Evolutionary conservation across 2,329 filamentous ascomycete genomes (phyloP).

Genomic region (Calonectria montana): DNA sequence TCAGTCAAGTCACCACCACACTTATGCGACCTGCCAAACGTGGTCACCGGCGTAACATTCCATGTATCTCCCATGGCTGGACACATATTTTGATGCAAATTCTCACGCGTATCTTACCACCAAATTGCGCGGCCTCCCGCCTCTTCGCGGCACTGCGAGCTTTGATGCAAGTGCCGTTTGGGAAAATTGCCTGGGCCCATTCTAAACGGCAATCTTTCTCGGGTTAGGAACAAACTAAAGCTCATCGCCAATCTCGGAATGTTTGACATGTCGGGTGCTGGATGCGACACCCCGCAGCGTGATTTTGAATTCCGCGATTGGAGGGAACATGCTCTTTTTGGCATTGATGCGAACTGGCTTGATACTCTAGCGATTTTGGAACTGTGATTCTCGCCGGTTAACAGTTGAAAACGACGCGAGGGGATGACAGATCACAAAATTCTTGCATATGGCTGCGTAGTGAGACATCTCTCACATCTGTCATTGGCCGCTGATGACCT

Average conservation of each 20-base stretch:
- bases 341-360: background rate
- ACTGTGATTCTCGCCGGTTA: background rate
- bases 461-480: background rate
- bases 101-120: slow-evolving; percentile 18
- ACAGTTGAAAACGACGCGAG: slow-evolving; percentile 2
- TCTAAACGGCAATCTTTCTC: background rate
- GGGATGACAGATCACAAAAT: slow-evolving; percentile 17
- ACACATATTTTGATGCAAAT: background rate
- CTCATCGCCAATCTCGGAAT: slow-evolving; percentile 23
- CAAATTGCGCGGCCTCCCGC: slow-evolving; percentile 3
- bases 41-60: slow-evolving; percentile 8
- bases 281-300: slow-evolving; percentile 14
- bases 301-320: slow-evolving; percentile 4
- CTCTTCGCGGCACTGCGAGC: background rate
- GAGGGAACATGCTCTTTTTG: background rate
- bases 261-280: slow-evolving; percentile 5
- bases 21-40: slow-evolving; percentile 11
- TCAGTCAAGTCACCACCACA: slow-evolving; percentile 1
- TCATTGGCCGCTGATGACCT: background rate
- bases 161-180: background rate
- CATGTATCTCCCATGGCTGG: background rate
- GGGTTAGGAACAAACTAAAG: background rate
- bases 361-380: background rate
- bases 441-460: background rate
- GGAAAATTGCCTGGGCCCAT: background rate